Evolutionary conservation across 495 filamentous ascomycete species (phyloP).

Genomic region (Corynascus novoguineensis): DNA sequence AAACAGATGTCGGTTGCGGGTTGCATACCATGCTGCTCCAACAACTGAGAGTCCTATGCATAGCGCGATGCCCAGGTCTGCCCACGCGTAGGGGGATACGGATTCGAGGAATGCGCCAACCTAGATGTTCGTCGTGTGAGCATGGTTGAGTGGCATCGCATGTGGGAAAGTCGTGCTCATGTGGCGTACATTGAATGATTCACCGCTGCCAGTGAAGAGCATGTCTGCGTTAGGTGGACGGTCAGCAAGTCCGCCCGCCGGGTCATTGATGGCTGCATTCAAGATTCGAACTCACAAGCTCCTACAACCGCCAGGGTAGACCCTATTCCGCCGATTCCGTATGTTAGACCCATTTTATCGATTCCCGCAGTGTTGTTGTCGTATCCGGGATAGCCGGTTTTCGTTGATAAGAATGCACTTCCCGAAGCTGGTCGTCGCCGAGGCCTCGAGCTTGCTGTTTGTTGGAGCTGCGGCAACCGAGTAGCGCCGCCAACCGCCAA

Average conservation of each 20-base stretch:
- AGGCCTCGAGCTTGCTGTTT: slow-evolving; percentile 3
- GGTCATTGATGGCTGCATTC: not conserved
- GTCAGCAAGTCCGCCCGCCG: slow-evolving; percentile 32
- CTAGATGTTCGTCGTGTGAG: slow-evolving; percentile 65
- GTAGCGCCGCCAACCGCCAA: slow-evolving; percentile 19
- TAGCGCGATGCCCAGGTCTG: slow-evolving; percentile 80
- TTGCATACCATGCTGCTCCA: slow-evolving; percentile 87
- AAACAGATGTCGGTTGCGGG: not conserved
- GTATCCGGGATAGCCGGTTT: not conserved
- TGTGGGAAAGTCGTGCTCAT: slow-evolving; percentile 4
- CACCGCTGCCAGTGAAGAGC: slow-evolving; percentile 93
- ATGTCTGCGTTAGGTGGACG: slow-evolving; percentile 60
- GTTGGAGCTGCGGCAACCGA: not conserved
- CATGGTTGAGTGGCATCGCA: slow-evolving; percentile 4
- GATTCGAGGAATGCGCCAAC: slow-evolving; percentile 92
- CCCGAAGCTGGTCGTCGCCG: not conserved
- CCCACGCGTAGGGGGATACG: slow-evolving; percentile 92
- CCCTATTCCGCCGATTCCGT: slow-evolving; percentile 64
- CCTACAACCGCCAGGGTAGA: slow-evolving; percentile 75
- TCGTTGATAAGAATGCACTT: not conserved
- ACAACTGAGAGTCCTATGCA: slow-evolving; percentile 95
- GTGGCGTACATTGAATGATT: slow-evolving; percentile 82
- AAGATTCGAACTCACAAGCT: slow-evolving; percentile 59
- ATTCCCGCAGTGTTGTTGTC: slow-evolving; percentile 2
- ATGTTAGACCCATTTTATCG: slow-evolving; percentile 52